phyloP scores from a whole-genome alignment of 306 rosid genomes.

The Pyrus pyrifolia region DNA sequence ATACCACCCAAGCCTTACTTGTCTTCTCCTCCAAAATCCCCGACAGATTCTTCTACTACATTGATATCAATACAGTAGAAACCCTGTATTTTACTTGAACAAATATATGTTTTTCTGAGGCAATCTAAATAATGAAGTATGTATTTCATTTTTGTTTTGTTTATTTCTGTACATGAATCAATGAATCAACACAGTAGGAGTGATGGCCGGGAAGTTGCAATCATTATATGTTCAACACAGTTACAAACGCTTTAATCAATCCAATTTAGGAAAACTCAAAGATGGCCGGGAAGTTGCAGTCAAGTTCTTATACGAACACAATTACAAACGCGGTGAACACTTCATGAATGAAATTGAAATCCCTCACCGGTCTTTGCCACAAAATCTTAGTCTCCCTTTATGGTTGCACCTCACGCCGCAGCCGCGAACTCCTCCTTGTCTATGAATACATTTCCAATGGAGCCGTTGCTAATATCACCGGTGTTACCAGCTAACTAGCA shows the following conservation, averaged over 20 bases:
- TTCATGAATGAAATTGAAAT: slow-evolving; percentile 58
- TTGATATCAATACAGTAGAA: too few species aligned
- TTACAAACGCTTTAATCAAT: background rate
- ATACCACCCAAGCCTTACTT: slow-evolving; percentile 30
- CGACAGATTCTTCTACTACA: too few species aligned
- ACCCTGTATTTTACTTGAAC: background rate
- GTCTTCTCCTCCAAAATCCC: slow-evolving; percentile 10
- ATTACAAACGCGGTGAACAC: slow-evolving; percentile 42
- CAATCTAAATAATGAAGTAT: background rate
- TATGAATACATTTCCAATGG: slow-evolving; percentile 73
- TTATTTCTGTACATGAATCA: too few species aligned
- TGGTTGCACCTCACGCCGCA: slow-evolving; percentile 61
- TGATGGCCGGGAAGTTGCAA: too few species aligned
- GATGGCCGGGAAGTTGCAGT: slow-evolving; percentile 89
- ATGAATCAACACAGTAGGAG: too few species aligned
- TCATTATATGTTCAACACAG: background rate
- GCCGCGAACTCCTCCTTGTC: slow-evolving; percentile 61
- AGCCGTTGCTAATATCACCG: slow-evolving; percentile 59
- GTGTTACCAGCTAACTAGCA: slow-evolving; percentile 48
- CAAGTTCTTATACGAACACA: slow-evolving; percentile 56
- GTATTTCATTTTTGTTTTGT: too few species aligned
- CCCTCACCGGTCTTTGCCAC: slow-evolving; percentile 56
- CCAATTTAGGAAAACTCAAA: slow-evolving; percentile 46
- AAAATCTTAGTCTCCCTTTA: slow-evolving; percentile 59
- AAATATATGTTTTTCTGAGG: background rate